Base-by-base conservation (phyloP, 2,329 filamentous ascomycete species). In the Fusarium sp. region DNA sequence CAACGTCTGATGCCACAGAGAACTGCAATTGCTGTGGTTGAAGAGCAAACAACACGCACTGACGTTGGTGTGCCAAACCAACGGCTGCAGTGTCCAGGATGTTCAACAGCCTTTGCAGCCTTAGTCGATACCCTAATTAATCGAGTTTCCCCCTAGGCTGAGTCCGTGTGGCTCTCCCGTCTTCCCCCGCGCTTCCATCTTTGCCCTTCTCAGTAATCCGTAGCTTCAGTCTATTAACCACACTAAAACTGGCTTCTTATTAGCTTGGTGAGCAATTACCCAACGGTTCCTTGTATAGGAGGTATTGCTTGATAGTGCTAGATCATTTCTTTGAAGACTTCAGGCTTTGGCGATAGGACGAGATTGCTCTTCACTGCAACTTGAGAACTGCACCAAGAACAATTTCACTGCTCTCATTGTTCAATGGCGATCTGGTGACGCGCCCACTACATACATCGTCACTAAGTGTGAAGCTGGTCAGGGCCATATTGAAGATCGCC, bases 11-110 rank as follows among this genome's bases (percentile, higher is more conserved):
- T 33, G 21, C 12, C 37, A 35, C 13, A 18, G 6, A 26, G 20
- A 12, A 7, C n/a, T 26, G 37, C 2, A 28, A 28, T 26, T 57
- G 47, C 18, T 37, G 37, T 28, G 23, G 29, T 39, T 28, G 35
- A 28, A 42, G 18, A 43, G 39, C 29, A 43, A 21, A 23, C 26
- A 31, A 16, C 29, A 28, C 20, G 33, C 55, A 41, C 37, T 65
- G 41, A 52, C 24, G 13, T 44, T 69, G 60, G 66, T 69, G 66
- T 69, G 66, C 50, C 61, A 69, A 62, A 66, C 66, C 50, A 44
- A 52, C 61, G 43, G 42, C 62, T 69, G 50, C 46, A 62, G 47
- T 38, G 56, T 41, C 66, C 55, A 66, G 66, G 66, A 43, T 69
- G 33, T 49, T 53, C 20, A 39, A 44, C 44, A 53, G 37, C 20